A percentile compares a stretch with the other conserved stretches of the same genome.
Evolutionary conservation across 331 rosid species (phyloP).

Genomic region (Pyrus hybrid): DNA sequence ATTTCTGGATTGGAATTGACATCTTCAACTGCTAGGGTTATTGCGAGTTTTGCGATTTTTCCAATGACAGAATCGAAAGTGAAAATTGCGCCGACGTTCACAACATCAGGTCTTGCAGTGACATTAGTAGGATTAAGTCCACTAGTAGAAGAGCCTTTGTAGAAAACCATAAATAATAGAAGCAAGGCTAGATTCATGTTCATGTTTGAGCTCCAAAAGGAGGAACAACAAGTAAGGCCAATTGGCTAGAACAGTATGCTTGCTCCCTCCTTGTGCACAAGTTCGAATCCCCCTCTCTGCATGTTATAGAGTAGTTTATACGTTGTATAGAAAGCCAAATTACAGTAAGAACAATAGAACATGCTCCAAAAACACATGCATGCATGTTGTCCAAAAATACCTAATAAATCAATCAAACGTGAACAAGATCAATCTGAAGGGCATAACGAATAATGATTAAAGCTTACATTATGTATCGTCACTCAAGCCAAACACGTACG

Average conservation of each 20-base stretch:
- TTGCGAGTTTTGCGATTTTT: constrained; percentile 31
- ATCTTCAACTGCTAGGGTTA: constrained; percentile 32
- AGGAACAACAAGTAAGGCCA: background rate
- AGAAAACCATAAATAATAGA: constrained; percentile 32
- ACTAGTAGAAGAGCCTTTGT: constrained; percentile 26
- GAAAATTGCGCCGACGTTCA: constrained; percentile 39
- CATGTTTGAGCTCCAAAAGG: background rate
- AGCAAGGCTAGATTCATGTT: constrained; percentile 43
- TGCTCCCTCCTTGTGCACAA: too few species aligned
- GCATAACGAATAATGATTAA: background rate
- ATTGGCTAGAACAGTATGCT: too few species aligned
- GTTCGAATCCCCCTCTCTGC: too few species aligned
- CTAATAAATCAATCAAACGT: background rate
- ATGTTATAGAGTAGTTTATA: too few species aligned
- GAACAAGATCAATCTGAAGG: background rate
- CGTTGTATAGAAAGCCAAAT: too few species aligned
- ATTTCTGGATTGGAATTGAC: constrained; percentile 30
- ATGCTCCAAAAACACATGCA: background rate
- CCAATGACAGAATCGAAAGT: constrained; percentile 32
- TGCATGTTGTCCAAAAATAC: background rate
- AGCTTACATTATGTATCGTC: background rate
- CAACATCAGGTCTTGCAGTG: constrained; percentile 27
- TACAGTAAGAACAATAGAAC: background rate
- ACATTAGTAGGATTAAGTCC: constrained; percentile 20
- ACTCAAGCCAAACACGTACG: background rate